These are phyloP conservation scores for Middelhovenomyces tepae DNA, from an alignment of 805 yeast genomes.

Conservation along the genomic window DNA sequence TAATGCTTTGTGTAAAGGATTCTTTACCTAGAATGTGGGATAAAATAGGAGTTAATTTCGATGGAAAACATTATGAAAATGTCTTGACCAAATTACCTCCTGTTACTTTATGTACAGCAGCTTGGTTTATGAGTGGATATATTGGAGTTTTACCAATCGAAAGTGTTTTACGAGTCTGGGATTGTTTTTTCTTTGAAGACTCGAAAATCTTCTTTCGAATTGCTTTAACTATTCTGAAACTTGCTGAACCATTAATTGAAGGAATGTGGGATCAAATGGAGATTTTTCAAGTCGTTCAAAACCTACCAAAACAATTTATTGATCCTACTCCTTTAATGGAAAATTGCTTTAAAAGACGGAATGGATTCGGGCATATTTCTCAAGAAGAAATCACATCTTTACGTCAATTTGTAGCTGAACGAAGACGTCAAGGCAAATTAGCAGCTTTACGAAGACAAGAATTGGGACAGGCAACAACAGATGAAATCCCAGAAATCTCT, in stretches of 20 bases:
- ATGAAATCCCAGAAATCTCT: conserved; percentile 10
- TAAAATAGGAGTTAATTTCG: conserved; percentile 35
- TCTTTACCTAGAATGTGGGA: conserved; percentile 78
- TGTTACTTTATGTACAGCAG: conserved; percentile 82
- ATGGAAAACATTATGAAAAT: conserved; percentile 32
- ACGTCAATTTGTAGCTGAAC: conserved; percentile 62
- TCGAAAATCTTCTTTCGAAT: conserved; percentile 78
- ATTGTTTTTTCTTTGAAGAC: conserved; percentile 86
- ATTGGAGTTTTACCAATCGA: conserved; percentile 87
- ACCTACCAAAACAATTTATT: conserved; percentile 60
- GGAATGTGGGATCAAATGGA: conserved; percentile 40
- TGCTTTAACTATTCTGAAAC: conserved; percentile 68
- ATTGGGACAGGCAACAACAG: too few species aligned
- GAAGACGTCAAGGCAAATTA: conserved; percentile 22
- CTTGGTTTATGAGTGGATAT: conserved; percentile 98
- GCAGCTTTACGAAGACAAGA: conserved; percentile 20
- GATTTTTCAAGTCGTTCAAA: conserved; percentile 78
- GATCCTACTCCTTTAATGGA: conserved; percentile 58
- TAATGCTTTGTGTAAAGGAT: conserved; percentile 78
- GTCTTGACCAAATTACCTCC: conserved; percentile 76
- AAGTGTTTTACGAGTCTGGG: conserved; percentile 86
- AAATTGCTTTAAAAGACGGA: conserved; percentile 63
- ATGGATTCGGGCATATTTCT: conserved; percentile 64
- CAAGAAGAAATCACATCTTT: conserved; percentile 78
- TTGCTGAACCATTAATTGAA: conserved; percentile 57